Evolutionary conservation across 2,329 filamentous ascomycete species (phyloP), one percentile per base, ranked within the genome.

Genomic region (Raffaelea ambrosiae): DNA sequence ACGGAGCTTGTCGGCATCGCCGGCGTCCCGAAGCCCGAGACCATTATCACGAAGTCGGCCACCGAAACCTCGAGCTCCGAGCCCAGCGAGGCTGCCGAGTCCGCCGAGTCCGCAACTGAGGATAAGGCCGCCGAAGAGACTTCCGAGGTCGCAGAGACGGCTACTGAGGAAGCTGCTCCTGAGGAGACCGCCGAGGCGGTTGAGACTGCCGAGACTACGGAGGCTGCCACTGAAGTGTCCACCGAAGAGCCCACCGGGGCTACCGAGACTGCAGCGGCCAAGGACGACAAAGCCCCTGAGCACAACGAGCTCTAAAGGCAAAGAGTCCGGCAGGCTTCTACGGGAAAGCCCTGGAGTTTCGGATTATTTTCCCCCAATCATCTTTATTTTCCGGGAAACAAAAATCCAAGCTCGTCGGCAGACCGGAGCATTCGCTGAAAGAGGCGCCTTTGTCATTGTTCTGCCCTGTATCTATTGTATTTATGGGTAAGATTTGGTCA

Each of bases 1-100:
- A 95, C 90, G 41, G 88, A 95, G 69, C 72, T 97, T 55, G 73
- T 96, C 59, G 83, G 77, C 48, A 96, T 97, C 61, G 73, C 82
- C 16, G 89, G 89, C 26, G 86, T 91, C 23, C 62, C 67, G 47
- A 69, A 70, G 54, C 71, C 71, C 48, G 70, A 74, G 53, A 62
- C 64, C 16, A 72, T 73, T 51, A 58, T 69, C 20, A 63, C 61
- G 51, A 72, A 73, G 64, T 56, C 59, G 11, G 50, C 59, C 35
- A 56, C 61, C 36, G 57, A 62, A 23, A 54, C 59, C 31, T 57
- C 61, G 29, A 56, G 53, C 46, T 49, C 64, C 13, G 61, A 59
- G 14, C 53, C 48, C 29, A 52, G 48, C 43, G 26, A 44, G 3
- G 48, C 52, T 16, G 55, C 54, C 23, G 57, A 63, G 43, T 58